Percentiles rank a stretch among this genome's conserved stretches.
Evolutionary conservation across 352 stramenopile species (phyloP).

Genomic region (Nothophytophthora sp.): DNA sequence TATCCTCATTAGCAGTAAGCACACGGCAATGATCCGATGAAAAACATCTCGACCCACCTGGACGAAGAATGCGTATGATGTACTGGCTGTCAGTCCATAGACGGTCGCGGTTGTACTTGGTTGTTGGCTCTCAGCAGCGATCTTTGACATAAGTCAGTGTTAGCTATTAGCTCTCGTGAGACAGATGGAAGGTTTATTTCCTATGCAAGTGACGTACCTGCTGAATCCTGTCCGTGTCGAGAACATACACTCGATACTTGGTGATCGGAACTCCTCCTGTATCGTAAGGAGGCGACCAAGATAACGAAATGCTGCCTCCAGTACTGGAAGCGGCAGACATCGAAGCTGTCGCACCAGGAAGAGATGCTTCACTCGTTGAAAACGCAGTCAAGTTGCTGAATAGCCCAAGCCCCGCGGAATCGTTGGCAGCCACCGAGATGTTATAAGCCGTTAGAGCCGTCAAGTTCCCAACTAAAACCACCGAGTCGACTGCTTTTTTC

Average conservation of each 20-base stretch:
- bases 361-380: conserved; percentile 35
- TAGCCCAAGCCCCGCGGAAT: conserved; percentile 21
- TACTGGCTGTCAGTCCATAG: conserved; percentile 32
- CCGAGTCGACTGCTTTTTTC: conserved; percentile 3
- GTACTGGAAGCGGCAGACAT: conserved; percentile 22
- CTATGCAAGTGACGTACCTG: too few species aligned
- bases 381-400: conserved; percentile 41
- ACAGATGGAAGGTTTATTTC: not conserved
- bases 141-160: conserved; percentile 4
- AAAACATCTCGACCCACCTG: conserved; percentile 48
- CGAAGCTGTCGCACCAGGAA: conserved; percentile 26
- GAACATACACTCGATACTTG: conserved; percentile 58
- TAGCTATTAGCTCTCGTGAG: not conserved
- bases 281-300: conserved; percentile 47
- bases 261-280: conserved; percentile 51
- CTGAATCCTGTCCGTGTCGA: conserved; percentile 2
- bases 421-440: conserved; percentile 41
- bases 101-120: conserved; percentile 11
- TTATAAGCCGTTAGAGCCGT: conserved; percentile 34
- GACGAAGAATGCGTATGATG: conserved; percentile 46
- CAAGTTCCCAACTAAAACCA: conserved; percentile 31
- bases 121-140: conserved; percentile 15
- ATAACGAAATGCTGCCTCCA: conserved; percentile 41
- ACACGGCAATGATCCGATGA: too few species aligned
- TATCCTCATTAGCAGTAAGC: too few species aligned